Conservation (phyloP, 2,329 filamentous ascomycete species). For the Sordariomycetes sp. region DNA sequence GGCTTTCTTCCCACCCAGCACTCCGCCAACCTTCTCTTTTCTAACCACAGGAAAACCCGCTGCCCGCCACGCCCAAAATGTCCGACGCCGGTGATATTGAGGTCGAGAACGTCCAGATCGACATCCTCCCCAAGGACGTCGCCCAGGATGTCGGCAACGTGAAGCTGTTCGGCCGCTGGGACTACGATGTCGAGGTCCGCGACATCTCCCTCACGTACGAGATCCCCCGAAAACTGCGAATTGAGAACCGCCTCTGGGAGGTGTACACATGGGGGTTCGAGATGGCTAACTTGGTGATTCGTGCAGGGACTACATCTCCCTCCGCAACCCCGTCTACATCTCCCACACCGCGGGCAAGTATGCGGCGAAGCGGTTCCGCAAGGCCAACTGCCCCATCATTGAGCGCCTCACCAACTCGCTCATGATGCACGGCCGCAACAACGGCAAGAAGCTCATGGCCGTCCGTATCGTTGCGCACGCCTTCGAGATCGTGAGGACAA, state of each 20-base stretch:
- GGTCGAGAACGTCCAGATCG: slow-evolving; percentile 63
- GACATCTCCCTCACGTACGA: slow-evolving; percentile 98
- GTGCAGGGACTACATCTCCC: slow-evolving; percentile 95
- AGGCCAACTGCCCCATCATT: slow-evolving; percentile 99
- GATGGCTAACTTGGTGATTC: slow-evolving; percentile 3
- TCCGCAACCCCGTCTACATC: slow-evolving; percentile 97
- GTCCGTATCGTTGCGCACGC: slow-evolving; percentile 97
- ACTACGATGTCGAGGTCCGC: slow-evolving; percentile 98
- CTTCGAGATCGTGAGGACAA: slow-evolving; percentile 92
- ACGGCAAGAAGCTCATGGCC: slow-evolving; percentile 99
- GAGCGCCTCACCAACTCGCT: slow-evolving; percentile 99
- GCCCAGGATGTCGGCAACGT: slow-evolving; percentile 77
- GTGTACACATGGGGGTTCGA: slow-evolving; percentile 16
- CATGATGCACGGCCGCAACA: slow-evolving; percentile 99
- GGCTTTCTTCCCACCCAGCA: background rate
- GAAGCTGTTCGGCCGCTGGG: slow-evolving; percentile 97
- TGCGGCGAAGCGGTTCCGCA: slow-evolving; percentile 99
- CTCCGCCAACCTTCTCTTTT: slow-evolving; percentile 6
- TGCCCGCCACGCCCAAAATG: slow-evolving; percentile 45
- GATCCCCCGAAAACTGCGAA: background rate
- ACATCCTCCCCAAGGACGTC: slow-evolving; percentile 87
- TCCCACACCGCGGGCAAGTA: slow-evolving; percentile 98
- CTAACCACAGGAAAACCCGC: slow-evolving; percentile 4
- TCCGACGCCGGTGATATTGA: slow-evolving; percentile 93
- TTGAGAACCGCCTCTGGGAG: background rate